These are phyloP conservation scores for Parietaria judaica DNA, from an alignment of 306 rosid genomes.

Conservation along the genomic window DNA sequence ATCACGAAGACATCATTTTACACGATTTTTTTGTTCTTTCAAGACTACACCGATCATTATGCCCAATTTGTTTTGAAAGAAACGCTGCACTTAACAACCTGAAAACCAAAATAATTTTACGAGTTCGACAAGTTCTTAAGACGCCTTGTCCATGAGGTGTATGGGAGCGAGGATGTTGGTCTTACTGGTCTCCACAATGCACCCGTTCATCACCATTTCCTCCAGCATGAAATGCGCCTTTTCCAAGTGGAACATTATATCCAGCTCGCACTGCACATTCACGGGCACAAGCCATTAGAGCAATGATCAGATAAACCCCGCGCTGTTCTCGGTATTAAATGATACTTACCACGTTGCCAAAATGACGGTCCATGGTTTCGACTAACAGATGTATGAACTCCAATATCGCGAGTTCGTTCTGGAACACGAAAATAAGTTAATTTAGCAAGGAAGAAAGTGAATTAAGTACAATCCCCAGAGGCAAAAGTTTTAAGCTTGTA, in stretches of 20 bases:
- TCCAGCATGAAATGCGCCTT: slow-evolving; percentile 97
- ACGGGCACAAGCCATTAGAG: slow-evolving; percentile 4
- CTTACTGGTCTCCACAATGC: slow-evolving; percentile 81
- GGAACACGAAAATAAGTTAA: slow-evolving; percentile 20
- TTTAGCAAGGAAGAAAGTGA: neutral
- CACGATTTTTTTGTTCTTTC: too few species aligned
- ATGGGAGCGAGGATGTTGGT: slow-evolving; percentile 75
- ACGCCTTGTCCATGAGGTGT: slow-evolving; percentile 83
- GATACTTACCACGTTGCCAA: slow-evolving; percentile 77
- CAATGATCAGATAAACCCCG: neutral
- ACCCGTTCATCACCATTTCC: slow-evolving; percentile 97
- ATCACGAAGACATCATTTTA: too few species aligned
- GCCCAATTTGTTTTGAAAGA: too few species aligned
- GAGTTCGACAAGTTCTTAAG: slow-evolving; percentile 21
- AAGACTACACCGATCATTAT: too few species aligned
- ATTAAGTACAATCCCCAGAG: too few species aligned
- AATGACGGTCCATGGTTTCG: slow-evolving; percentile 97
- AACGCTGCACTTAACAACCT: neutral
- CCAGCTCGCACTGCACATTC: slow-evolving; percentile 83
- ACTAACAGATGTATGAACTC: slow-evolving; percentile 91
- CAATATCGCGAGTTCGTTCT: slow-evolving; percentile 92
- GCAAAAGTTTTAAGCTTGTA: too few species aligned
- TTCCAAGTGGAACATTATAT: slow-evolving; percentile 96
- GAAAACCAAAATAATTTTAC: neutral
- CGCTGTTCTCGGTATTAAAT: neutral